Evolutionary conservation across 2,329 filamentous ascomycete species (phyloP).

Genomic region (Cladosporium cucumerinum): DNA sequence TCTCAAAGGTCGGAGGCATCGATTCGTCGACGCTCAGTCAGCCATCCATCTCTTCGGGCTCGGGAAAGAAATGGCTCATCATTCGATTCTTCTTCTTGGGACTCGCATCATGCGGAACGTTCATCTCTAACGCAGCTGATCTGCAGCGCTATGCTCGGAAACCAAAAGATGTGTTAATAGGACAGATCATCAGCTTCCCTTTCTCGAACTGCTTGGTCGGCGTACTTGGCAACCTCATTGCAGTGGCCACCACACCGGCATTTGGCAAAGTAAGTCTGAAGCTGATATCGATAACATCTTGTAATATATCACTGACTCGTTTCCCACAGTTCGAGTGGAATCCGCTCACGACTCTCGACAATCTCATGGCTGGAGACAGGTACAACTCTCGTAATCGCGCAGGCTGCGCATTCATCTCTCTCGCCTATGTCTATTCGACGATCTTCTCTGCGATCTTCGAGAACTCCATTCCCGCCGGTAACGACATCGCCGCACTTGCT

Average conservation of each 20-base stretch:
- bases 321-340: neutral
- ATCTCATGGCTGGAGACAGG: neutral
- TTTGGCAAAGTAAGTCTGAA: neutral
- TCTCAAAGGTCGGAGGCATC: neutral
- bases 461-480: slow-evolving; percentile 53
- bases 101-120: neutral
- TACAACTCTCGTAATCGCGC: neutral
- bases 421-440: neutral
- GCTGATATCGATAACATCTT: neutral
- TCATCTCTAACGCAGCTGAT: neutral
- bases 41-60: neutral
- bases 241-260: neutral
- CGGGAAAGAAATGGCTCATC: slow-evolving; percentile 2
- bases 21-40: neutral
- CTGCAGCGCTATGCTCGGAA: neutral
- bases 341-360: neutral
- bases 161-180: neutral
- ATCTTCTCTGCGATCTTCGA: slow-evolving; percentile 39
- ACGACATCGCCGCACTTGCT: slow-evolving; percentile 52
- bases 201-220: neutral
- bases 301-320: neutral
- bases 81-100: neutral
- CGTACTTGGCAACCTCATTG: neutral
- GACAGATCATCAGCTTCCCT: neutral
- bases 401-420: neutral